phyloP scores from a whole-genome alignment of 352 stramenopile species.

The Pythium plurisporium region DNA sequence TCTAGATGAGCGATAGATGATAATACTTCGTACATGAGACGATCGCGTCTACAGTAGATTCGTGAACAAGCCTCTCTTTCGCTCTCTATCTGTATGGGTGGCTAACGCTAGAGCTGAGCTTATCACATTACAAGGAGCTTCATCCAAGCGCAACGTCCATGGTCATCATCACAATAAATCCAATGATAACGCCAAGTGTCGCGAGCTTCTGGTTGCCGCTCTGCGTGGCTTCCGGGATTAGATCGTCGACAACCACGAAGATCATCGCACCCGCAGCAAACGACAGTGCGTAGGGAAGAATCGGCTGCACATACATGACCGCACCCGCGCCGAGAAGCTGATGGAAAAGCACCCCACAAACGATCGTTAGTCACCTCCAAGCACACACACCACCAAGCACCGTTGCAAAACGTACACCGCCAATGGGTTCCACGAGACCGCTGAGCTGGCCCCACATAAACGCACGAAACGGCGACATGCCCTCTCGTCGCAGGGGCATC shows the following conservation, averaged over 20 bases:
- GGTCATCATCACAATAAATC: slow-evolving; percentile 91
- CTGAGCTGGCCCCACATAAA: slow-evolving; percentile 91
- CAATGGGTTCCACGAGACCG: slow-evolving; percentile 85
- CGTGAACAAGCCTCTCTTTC: neutral
- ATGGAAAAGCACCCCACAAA: too few relatives aligned
- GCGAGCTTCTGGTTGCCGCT: slow-evolving; percentile 87
- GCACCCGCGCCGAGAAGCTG: slow-evolving; percentile 79
- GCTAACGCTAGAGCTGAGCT: neutral
- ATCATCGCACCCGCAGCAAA: slow-evolving; percentile 91
- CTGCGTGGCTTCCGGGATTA: slow-evolving; percentile 87
- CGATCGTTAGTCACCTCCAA: too few relatives aligned
- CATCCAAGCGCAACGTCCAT: slow-evolving; percentile 84
- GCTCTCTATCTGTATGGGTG: slow-evolving; percentile 10
- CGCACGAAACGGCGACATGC: slow-evolving; percentile 73
- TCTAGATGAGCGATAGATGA: too few relatives aligned
- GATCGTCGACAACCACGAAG: slow-evolving; percentile 89
- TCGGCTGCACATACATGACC: slow-evolving; percentile 83
- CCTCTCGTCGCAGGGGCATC: slow-evolving; percentile 81
- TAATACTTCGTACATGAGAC: too few relatives aligned
- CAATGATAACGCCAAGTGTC: slow-evolving; percentile 81
- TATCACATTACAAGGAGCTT: neutral
- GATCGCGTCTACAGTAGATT: too few relatives aligned
- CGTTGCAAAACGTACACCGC: slow-evolving; percentile 46
- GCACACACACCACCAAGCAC: neutral
- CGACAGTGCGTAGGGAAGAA: slow-evolving; percentile 87